Conservation (phyloP, 257 asterid genomes). For the Nicotiana obtusifolia region DNA sequence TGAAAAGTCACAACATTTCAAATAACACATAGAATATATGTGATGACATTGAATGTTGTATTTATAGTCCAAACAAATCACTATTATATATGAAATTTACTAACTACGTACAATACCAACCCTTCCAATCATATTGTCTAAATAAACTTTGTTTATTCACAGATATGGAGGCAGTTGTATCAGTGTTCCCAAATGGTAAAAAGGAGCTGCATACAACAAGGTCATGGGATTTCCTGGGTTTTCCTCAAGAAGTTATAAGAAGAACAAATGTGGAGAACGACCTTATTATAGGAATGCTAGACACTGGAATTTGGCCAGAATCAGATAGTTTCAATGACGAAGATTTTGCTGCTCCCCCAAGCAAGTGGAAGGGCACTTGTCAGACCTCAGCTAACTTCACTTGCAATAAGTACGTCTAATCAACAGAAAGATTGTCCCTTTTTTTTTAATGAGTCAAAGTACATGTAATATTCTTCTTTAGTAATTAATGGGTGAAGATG, state of each 20-base stretch:
- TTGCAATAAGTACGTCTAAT: conserved; percentile 33
- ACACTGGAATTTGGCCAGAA: conserved; percentile 56
- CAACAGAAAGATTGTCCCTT: no score
- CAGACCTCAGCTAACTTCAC: conserved; percentile 39
- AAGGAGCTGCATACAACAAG: conserved; percentile 50
- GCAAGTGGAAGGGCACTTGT: conserved; percentile 47
- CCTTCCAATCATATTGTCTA: neutral
- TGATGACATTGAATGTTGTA: neutral
- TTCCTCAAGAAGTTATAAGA: conserved; percentile 22
- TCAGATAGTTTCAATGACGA: conserved; percentile 37
- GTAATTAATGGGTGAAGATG: no score
- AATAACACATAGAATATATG: neutral
- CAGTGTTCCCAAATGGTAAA: conserved; percentile 38
- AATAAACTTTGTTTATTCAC: neutral
- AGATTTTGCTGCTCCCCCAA: conserved; percentile 31
- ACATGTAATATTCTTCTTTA: no score
- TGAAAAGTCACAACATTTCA: neutral
- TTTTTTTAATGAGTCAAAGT: no score
- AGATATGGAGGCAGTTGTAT: conserved; percentile 50
- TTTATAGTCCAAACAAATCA: neutral
- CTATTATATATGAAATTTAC: neutral
- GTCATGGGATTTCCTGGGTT: conserved; percentile 63
- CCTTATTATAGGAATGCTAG: conserved; percentile 35
- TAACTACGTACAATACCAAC: neutral
- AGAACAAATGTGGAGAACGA: conserved; percentile 38